Evolutionary conservation across 108 stramenopile species (phyloP).

Genomic region (Craspedostauros australis): DNA sequence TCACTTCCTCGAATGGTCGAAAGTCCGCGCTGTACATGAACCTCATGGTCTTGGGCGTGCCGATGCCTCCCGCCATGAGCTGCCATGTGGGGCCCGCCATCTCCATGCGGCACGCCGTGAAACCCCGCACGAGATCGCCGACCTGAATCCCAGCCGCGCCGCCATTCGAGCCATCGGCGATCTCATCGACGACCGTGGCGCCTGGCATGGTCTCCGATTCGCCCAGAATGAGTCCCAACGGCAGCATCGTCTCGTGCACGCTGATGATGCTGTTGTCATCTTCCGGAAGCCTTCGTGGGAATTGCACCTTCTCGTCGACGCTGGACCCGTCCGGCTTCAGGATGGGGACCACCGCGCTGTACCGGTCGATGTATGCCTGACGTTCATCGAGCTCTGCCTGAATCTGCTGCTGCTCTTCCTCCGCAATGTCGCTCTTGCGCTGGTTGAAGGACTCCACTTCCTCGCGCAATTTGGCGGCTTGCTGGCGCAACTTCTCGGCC

Average conservation of each 20-base stretch:
- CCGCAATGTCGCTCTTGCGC: slow-evolving; percentile 20
- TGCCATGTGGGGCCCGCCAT: slow-evolving; percentile 82
- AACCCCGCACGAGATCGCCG: slow-evolving; percentile 66
- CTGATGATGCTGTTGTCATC: slow-evolving; percentile 14
- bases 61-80: slow-evolving; percentile 67
- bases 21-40: slow-evolving; percentile 65
- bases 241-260: slow-evolving; percentile 38
- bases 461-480: slow-evolving; percentile 41
- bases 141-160: slow-evolving; percentile 40
- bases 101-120: slow-evolving; percentile 59
- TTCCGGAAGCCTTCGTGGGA: slow-evolving; percentile 36
- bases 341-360: slow-evolving; percentile 70
- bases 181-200: slow-evolving; percentile 53
- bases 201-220: slow-evolving; percentile 33
- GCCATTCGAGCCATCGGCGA: slow-evolving; percentile 45
- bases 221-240: slow-evolving; percentile 64
- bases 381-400: slow-evolving; percentile 19
- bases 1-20: slow-evolving; percentile 58
- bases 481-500: slow-evolving; percentile 30
- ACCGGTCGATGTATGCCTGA: slow-evolving; percentile 17
- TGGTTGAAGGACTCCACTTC: slow-evolving; percentile 45
- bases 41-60: slow-evolving; percentile 63
- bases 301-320: slow-evolving; percentile 60
- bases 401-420: slow-evolving; percentile 23
- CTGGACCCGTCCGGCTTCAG: slow-evolving; percentile 66